Conservation (phyloP, 2,329 filamentous ascomycete species). For the Scorias spongiosa region DNA sequence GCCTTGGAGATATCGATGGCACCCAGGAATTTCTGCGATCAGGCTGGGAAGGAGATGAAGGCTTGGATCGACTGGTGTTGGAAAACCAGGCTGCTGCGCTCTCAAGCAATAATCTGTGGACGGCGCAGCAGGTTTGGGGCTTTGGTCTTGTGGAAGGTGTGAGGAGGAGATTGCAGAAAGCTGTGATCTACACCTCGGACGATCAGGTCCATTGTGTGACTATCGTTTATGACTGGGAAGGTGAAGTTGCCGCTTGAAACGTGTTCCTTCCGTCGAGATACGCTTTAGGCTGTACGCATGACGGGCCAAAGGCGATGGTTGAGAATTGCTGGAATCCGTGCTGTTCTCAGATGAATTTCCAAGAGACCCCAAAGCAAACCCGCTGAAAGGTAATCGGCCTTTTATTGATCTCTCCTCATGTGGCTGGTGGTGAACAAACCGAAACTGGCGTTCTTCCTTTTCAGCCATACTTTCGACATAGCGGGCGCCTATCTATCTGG, state of each 20-base stretch:
- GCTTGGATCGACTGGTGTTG: neutral
- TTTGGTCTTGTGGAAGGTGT: conserved; percentile 28
- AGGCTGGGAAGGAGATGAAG: neutral
- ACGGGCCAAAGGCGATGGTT: too few species aligned
- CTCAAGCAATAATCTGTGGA: conserved; percentile 32
- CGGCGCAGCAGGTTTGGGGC: conserved; percentile 38
- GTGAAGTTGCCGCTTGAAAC: conserved; percentile 1
- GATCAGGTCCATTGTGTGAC: conserved; percentile 23
- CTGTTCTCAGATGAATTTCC: too few species aligned
- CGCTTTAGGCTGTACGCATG: too few species aligned
- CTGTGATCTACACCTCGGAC: conserved; percentile 23
- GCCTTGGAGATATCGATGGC: conserved; percentile 41
- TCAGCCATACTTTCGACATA: too few species aligned
- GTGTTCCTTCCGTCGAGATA: too few species aligned
- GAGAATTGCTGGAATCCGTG: too few species aligned
- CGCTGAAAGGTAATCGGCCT: too few species aligned
- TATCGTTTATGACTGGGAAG: conserved; percentile 28
- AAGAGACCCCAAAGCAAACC: too few species aligned
- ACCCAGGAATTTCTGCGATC: neutral
- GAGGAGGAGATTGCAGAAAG: conserved; percentile 23
- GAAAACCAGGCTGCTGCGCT: conserved; percentile 5
- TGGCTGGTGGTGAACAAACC: too few species aligned
- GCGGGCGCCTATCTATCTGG: too few species aligned
- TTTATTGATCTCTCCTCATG: too few species aligned
- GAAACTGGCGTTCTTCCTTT: too few species aligned